Evolutionary conservation across 2,329 filamentous ascomycete species (phyloP), one percentile per base, ranked within the genome.

Genomic region (Lachnellula arida): DNA sequence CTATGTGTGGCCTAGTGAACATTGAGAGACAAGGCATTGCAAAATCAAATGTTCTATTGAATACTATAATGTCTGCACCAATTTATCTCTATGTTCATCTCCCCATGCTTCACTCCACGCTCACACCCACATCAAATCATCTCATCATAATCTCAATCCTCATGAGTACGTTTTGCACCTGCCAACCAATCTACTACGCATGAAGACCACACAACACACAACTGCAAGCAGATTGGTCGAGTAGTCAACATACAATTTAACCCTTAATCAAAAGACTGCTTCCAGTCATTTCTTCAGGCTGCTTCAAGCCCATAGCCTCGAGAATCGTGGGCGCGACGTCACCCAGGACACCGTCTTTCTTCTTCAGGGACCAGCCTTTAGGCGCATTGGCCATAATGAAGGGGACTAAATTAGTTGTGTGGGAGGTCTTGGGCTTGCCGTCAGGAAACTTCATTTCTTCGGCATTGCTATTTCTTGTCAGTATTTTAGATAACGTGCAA

Each of bases 371-470:
- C 87, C 88, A 97, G 65, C 89, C 89, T 70, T 88, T 82, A 42
- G 94, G 94, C 8, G 92, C 92, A 72, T 97, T 99, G 72, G 92
- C 91, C 92, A 99, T 96, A 75, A 97, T 84, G 72, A 99, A 93
- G 9, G 94, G 94, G 52, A 99, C 94, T 74, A 94, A 94, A 82
- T 99, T 99, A 64, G 88, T 92, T 46, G 94, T 99, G 80, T 99
- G 94, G 51, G 89, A 93, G 8, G 94, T 99, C 84, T 99, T 99
- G 67, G 94, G 94, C 72, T 91, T 96, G 72, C 92, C 91, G 72
- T 97, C 89, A 66, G 89, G 78, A 71, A 91, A 97, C 75, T 97
- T 88, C 94, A 99, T 99, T 79, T 99, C 94, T 78, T 99, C 94
- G 55, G 94, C 94, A 70, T 99, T 99, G 69, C 60, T 71, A 54